Evolutionary conservation across 371 early-diverging fungal genomes (phyloP), one percentile per base, ranked within the genome.

Genomic region (Zopfochytrium polystomum): DNA sequence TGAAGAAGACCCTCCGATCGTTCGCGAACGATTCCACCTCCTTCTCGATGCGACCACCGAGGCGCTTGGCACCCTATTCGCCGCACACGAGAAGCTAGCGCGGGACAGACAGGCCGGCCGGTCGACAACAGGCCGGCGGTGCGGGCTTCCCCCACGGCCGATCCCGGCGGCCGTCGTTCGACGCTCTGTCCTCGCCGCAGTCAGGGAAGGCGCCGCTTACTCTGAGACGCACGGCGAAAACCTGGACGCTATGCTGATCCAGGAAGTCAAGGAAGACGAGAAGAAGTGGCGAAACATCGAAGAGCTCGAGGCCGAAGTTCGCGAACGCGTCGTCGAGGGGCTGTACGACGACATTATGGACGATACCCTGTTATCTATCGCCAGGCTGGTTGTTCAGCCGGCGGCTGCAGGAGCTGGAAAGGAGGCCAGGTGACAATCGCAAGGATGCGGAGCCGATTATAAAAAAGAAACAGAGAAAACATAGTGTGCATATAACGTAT

Each of bases 161-260:
- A 15, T 70, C 38, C 13, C 55, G 0, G 4, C 18, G 11, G 27
- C 25, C 23, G 52, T 55, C 25, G 27, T 70, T 0, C 22, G 43
- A 22, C 45, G 45, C 18, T n/a, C 15, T 29, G 55, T 60, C 23
- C 6, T 48, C 5, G 32, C 0, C n/a, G 1, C 9, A 1, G 65
- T 74, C 2, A 7, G 23, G 5, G 53, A 23, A 11, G 68, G 69
- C 65, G 46, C 57, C 1, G 60, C 31, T 6, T 74, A 74, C 44
- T 45, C 62, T 20, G 71, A 74, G 35, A 22, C 20, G 29, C 51
- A 68, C 33, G 69, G 65, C 2, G 71, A 71, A 44, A 74, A 74
- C 49, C 55, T 74, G 50, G 75, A 74, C 46, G 57, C 60, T 11
- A 43, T 74, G 62, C 43, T 74, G 56, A 74, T 71, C 34, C 46